Evolutionary conservation across 2,329 filamentous ascomycete genomes (phyloP).

Genomic region (Chrysosphaeria jannelii): DNA sequence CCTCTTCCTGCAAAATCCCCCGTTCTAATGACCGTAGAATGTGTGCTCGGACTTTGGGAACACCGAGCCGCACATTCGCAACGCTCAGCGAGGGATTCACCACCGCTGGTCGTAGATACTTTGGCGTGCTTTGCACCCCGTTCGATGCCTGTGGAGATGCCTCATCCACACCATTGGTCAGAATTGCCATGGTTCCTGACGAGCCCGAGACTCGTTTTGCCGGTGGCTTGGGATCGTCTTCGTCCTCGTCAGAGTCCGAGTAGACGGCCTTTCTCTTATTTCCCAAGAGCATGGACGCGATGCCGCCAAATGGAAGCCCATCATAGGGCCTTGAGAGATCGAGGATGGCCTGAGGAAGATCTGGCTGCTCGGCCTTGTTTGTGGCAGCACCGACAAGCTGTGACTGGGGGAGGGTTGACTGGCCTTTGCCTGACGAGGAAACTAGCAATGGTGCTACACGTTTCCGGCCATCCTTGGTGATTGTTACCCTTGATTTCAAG

Average conservation of each 20-base stretch:
- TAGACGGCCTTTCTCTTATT: conserved; percentile 55
- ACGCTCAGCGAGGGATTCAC: conserved; percentile 54
- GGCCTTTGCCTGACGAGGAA: conserved; percentile 60
- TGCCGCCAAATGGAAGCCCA: conserved; percentile 65
- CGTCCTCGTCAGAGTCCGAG: conserved; percentile 50
- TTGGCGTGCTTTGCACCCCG: conserved; percentile 29
- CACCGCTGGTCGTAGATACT: conserved; percentile 67
- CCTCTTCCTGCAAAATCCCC: conserved; percentile 22
- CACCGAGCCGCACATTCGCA: conserved; percentile 59
- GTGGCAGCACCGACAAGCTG: conserved; percentile 49
- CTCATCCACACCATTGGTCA: conserved; percentile 49
- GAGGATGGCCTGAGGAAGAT: conserved; percentile 49
- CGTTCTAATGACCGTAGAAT: conserved; percentile 58
- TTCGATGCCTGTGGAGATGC: conserved; percentile 33
- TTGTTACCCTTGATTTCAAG: conserved; percentile 72
- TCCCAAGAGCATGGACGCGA: conserved; percentile 60
- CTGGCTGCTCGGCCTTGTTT: conserved; percentile 29
- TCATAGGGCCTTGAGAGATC: conserved; percentile 88
- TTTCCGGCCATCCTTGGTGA: conserved; percentile 93
- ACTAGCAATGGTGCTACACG: conserved; percentile 76
- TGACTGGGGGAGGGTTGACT: conserved; percentile 68
- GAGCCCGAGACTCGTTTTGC: conserved; percentile 1
- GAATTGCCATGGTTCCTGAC: conserved; percentile 24
- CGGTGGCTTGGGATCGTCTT: conserved; percentile 14
- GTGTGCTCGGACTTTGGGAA: conserved; percentile 58